These are phyloP conservation scores for Bromus sterilis DNA, from an alignment of 176 grass and related monocot genomes.

Conservation along the genomic window DNA sequence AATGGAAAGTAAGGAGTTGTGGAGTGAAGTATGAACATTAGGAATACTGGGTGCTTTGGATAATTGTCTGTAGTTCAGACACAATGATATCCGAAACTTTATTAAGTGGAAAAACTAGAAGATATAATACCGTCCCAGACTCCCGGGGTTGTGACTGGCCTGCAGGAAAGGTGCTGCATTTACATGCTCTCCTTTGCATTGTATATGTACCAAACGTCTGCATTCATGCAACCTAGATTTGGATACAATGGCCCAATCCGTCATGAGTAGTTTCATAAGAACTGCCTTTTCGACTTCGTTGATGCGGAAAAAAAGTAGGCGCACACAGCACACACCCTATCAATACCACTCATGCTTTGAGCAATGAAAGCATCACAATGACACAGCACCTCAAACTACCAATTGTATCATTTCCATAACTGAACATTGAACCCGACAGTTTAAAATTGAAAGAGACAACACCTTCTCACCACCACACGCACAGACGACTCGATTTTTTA, in stretches of 20 bases:
- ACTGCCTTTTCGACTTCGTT: background rate
- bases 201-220: background rate
- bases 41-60: background rate
- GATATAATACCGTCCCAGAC: background rate
- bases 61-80: background rate
- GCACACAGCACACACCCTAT: background rate
- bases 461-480: too few relatives aligned
- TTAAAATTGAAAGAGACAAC: too few relatives aligned
- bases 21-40: background rate
- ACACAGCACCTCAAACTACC: background rate
- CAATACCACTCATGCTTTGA: background rate
- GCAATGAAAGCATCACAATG: background rate
- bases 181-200: background rate
- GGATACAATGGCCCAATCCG: background rate
- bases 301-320: background rate
- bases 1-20: background rate
- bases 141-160: background rate
- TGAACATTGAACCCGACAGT: too few relatives aligned
- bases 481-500: too few relatives aligned
- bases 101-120: background rate
- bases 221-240: background rate
- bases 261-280: background rate
- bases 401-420: background rate
- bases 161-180: background rate
- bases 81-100: background rate